These are phyloP conservation scores for Boletus rubescentipes DNA, from an alignment of 768 basidiomycete species.

Conservation along the genomic window DNA sequence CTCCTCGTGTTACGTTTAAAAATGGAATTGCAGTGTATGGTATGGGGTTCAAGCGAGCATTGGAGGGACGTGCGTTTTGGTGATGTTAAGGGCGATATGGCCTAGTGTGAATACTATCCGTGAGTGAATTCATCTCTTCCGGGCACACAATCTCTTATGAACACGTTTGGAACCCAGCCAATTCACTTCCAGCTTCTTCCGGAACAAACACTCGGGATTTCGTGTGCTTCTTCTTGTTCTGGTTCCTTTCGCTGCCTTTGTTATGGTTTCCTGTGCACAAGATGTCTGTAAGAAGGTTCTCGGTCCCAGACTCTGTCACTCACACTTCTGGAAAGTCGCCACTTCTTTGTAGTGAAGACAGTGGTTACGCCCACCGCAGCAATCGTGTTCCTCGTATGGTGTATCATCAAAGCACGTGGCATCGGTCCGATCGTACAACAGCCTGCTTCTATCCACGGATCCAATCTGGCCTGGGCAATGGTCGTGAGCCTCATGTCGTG, in stretches of 20 bases:
- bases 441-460: conserved; percentile 61
- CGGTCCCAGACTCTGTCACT: not conserved
- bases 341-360: conserved; percentile 79
- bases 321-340: conserved; percentile 45
- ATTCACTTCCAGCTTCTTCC: conserved; percentile 69
- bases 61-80: conserved; percentile 74
- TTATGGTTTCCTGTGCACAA: conserved; percentile 85
- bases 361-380: conserved; percentile 70
- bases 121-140: conserved; percentile 33
- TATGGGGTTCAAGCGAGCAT: conserved; percentile 81
- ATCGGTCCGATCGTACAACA: conserved; percentile 73
- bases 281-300: conserved; percentile 47
- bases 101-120: conserved; percentile 68
- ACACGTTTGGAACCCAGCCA: conserved; percentile 41
- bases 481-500: conserved; percentile 70
- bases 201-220: conserved; percentile 77
- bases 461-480: conserved; percentile 74
- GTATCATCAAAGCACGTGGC: conserved; percentile 73
- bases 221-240: conserved; percentile 85
- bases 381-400: conserved; percentile 74
- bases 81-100: conserved; percentile 77
- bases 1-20: conserved; percentile 18
- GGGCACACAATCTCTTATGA: conserved; percentile 4
- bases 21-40: conserved; percentile 52
- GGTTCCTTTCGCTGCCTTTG: conserved; percentile 74